These are phyloP conservation scores for Combretum micranthum DNA, from an alignment of 345 rosid genomes.

Conservation along the genomic window DNA sequence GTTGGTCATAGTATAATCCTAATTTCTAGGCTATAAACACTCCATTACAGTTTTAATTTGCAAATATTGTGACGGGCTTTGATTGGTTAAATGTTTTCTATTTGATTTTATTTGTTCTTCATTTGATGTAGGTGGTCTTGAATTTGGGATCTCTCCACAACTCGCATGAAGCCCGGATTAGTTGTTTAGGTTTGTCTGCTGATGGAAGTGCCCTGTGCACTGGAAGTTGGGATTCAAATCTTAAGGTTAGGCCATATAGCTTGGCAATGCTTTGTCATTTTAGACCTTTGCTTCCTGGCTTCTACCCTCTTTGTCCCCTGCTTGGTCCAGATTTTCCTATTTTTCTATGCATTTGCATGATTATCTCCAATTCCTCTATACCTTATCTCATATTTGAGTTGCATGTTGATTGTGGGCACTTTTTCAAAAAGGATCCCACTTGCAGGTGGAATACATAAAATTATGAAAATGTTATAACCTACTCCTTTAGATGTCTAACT, in stretches of 20 bases:
- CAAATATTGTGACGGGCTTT: not conserved
- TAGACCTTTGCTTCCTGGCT: too few relatives aligned
- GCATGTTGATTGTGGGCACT: slow-evolving; percentile 1
- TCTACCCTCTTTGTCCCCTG: too few relatives aligned
- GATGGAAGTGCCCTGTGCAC: slow-evolving; percentile 99
- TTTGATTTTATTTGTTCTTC: not conserved
- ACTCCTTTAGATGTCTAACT: too few relatives aligned
- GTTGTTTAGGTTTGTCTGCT: slow-evolving; percentile 87
- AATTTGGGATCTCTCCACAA: slow-evolving; percentile 69
- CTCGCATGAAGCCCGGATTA: slow-evolving; percentile 67
- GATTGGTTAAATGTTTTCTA: not conserved
- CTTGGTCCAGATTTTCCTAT: too few relatives aligned
- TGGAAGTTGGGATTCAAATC: slow-evolving; percentile 96
- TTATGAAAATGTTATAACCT: too few relatives aligned
- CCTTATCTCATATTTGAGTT: not conserved
- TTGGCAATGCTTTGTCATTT: not conserved
- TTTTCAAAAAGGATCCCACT: too few relatives aligned
- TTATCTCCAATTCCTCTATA: not conserved
- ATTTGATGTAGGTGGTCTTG: slow-evolving; percentile 56
- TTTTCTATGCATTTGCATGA: too few relatives aligned
- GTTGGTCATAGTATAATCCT: not conserved
- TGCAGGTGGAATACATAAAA: too few relatives aligned
- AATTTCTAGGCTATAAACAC: too few relatives aligned
- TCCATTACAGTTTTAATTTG: too few relatives aligned
- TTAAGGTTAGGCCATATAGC: slow-evolving; percentile 50